phyloP scores from a whole-genome alignment of 2,329 filamentous ascomycete species.

The Dichotomopilus funicola region DNA sequence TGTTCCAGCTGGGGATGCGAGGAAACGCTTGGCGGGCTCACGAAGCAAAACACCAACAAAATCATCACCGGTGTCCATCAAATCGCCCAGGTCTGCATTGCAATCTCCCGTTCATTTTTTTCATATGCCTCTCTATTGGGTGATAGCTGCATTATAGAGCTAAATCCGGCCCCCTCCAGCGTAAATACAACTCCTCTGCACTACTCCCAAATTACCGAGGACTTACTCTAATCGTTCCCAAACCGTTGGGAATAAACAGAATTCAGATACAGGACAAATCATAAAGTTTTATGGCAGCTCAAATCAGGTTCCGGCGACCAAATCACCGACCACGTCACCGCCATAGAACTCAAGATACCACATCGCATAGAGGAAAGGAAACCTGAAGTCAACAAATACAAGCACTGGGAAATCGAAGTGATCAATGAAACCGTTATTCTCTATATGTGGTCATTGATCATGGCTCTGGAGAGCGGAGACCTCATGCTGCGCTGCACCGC shows the following conservation, averaged over 20 bases:
- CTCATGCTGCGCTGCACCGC: background rate
- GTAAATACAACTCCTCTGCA: slow-evolving; percentile 10
- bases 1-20: no score
- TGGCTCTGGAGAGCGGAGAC: background rate
- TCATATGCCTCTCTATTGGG: slow-evolving; percentile 2
- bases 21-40: background rate
- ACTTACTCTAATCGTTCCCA: slow-evolving; percentile 5
- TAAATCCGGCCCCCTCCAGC: slow-evolving; percentile 6
- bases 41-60: background rate
- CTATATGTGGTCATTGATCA: slow-evolving; percentile 7
- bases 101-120: background rate
- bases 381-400: background rate
- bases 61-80: background rate
- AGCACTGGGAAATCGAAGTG: background rate
- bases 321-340: background rate
- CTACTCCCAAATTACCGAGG: slow-evolving; percentile 11
- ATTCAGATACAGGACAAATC: background rate
- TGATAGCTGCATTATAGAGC: slow-evolving; percentile 7
- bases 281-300: background rate
- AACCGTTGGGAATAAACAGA: slow-evolving; percentile 5
- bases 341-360: background rate
- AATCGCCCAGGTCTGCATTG: background rate
- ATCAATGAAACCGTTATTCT: slow-evolving; percentile 10
- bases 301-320: background rate
- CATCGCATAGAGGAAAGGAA: background rate